These are phyloP conservation scores for Blastomyces percursus DNA, from an alignment of 2,329 filamentous ascomycete species.

Conservation along the genomic window DNA sequence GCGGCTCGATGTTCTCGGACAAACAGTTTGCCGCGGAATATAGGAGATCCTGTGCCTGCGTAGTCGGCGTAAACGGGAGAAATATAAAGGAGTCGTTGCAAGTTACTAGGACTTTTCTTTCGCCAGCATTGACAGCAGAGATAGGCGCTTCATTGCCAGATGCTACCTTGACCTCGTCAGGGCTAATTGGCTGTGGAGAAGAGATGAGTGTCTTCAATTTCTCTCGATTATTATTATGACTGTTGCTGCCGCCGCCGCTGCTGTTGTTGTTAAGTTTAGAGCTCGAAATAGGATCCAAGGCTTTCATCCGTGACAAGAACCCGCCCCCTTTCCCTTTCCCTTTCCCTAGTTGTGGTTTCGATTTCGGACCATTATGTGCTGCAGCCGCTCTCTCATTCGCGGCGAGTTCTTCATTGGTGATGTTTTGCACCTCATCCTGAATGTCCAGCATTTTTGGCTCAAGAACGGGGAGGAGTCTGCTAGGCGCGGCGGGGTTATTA, in stretches of 20 bases:
- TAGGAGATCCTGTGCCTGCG: constrained; percentile 63
- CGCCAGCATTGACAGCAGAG: constrained; percentile 69
- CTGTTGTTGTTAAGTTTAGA: constrained; percentile 4
- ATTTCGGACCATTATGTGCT: constrained; percentile 1
- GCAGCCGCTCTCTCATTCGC: constrained; percentile 11
- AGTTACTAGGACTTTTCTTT: constrained; percentile 61
- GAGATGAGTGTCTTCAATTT: constrained; percentile 18
- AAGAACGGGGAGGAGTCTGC: neutral
- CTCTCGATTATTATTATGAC: constrained; percentile 6
- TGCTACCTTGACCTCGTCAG: constrained; percentile 19
- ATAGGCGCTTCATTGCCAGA: constrained; percentile 62
- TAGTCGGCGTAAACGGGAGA: constrained; percentile 63
- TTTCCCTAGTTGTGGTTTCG: constrained; percentile 7
- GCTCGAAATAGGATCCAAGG: constrained; percentile 4
- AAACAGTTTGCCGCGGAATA: constrained; percentile 54
- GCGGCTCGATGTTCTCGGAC: constrained; percentile 52
- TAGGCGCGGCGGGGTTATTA: neutral
- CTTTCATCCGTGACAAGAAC: constrained; percentile 11
- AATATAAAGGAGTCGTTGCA: constrained; percentile 59
- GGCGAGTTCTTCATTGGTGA: constrained; percentile 11
- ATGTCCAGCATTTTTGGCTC: constrained; percentile 3
- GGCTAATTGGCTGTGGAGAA: constrained; percentile 15
- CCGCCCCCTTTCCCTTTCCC: constrained; percentile 9
- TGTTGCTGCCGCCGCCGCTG: neutral
- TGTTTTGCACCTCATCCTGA: neutral